A percentile compares a stretch with the other conserved stretches of the same genome.
These are phyloP conservation scores for Trypanosoma vivax DNA, from an alignment of 208 protist genomes.

Conservation along the genomic window DNA sequence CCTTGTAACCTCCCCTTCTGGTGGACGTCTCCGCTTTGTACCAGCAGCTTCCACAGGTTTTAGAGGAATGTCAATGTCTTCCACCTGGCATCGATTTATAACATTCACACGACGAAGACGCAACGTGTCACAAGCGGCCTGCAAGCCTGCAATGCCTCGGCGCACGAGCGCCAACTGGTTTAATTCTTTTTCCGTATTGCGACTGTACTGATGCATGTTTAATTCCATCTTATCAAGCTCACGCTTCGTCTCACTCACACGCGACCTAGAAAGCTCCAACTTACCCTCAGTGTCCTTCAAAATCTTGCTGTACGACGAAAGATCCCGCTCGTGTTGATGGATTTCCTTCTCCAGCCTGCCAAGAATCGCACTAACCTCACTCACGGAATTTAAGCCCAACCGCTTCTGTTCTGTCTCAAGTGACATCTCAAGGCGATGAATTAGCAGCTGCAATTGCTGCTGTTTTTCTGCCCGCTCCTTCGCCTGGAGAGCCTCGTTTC, in stretches of 20 bases:
- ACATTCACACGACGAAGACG: conserved; percentile 67
- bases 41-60: conserved; percentile 25
- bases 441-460: conserved; percentile 64
- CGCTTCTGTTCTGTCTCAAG: conserved; percentile 68
- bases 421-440: conserved; percentile 71
- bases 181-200: conserved; percentile 51
- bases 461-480: conserved; percentile 57
- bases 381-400: conserved; percentile 24
- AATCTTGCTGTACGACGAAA: conserved; percentile 41
- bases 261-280: conserved; percentile 24
- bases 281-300: conserved; percentile 48
- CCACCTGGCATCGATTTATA: conserved; percentile 80
- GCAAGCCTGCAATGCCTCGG: conserved; percentile 52
- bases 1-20: conserved; percentile 9
- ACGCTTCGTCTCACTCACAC: conserved; percentile 26
- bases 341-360: conserved; percentile 40
- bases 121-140: conserved; percentile 78
- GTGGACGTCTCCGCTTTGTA: conserved; percentile 34
- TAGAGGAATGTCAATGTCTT: conserved; percentile 74
- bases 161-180: conserved; percentile 48
- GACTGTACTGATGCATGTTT: conserved; percentile 42
- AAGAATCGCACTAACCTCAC: conserved; percentile 35
- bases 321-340: conserved; percentile 50
- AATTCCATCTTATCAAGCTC: conserved; percentile 57
- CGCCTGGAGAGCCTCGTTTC: conserved; percentile 30